Conservation (phyloP, 148 eudicot species). For the Vaccinium corymbosum region DNA sequence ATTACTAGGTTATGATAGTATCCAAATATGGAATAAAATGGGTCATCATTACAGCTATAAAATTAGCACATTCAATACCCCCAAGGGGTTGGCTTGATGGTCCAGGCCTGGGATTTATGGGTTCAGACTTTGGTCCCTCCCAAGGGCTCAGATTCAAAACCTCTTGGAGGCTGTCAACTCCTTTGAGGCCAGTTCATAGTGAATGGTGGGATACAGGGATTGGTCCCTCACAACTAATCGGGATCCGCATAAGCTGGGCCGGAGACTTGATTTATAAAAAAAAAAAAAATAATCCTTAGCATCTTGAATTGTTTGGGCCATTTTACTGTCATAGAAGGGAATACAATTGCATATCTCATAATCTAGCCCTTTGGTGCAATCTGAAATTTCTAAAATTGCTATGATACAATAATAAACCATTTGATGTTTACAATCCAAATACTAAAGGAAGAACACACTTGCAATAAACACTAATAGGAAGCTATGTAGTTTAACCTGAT, state of each 20-base stretch:
- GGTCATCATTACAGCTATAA: background rate
- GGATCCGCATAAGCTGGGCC: no score
- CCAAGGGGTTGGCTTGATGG: no score
- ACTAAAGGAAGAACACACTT: background rate
- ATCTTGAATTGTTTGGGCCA: background rate
- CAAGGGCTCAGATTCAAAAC: no score
- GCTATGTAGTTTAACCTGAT: slow-evolving; percentile 19
- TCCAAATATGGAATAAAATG: background rate
- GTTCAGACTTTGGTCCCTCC: no score
- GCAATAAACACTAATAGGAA: slow-evolving; percentile 9
- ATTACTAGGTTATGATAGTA: background rate
- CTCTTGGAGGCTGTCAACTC: no score
- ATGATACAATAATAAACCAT: background rate
- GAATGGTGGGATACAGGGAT: no score
- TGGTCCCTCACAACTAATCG: no score
- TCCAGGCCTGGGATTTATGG: no score
- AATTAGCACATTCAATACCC: no score
- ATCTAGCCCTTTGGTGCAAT: slow-evolving; percentile 4
- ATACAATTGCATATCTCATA: background rate
- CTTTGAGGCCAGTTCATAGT: no score
- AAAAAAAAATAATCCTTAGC: background rate
- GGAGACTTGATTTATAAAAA: no score
- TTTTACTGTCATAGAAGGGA: background rate
- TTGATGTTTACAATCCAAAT: background rate
- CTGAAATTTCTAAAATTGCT: background rate